Percentiles rank a stretch among this genome's conserved stretches.
Conservation (phyloP, 2,329 filamentous ascomycete species). For the Penicillium sp. region DNA sequence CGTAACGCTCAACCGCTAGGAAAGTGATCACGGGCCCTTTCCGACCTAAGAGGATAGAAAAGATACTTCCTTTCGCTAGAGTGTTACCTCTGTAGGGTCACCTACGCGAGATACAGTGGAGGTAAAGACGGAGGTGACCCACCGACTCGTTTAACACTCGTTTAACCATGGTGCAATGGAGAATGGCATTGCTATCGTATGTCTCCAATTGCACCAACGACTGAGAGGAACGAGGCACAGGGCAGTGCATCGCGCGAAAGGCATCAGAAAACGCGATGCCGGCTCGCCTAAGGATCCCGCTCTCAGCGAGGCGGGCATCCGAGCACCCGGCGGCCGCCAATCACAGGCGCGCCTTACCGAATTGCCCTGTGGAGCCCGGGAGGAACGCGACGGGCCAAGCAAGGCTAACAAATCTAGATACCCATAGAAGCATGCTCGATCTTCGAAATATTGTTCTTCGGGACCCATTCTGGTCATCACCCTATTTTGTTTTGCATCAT, state of each 20-base stretch:
- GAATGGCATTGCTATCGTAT: background rate
- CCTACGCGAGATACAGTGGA: slow-evolving; percentile 25
- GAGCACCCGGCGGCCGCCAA: slow-evolving; percentile 34
- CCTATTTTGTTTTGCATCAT: background rate
- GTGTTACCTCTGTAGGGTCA: slow-evolving; percentile 19
- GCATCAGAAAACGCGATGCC: slow-evolving; percentile 13
- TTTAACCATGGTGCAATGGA: background rate
- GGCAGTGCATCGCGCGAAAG: slow-evolving; percentile 1
- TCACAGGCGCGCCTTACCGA: slow-evolving; percentile 40
- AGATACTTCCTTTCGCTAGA: slow-evolving; percentile 11
- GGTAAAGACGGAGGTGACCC: background rate
- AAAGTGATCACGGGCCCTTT: slow-evolving; percentile 15
- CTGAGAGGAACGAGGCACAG: background rate
- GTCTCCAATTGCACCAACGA: background rate
- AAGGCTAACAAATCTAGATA: slow-evolving; percentile 1
- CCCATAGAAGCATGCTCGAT: background rate
- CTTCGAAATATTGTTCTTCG: slow-evolving; percentile 13
- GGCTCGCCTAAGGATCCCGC: slow-evolving; percentile 43
- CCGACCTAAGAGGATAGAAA: background rate
- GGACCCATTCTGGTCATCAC: slow-evolving; percentile 3
- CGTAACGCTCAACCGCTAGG: slow-evolving; percentile 6
- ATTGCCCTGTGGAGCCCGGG: slow-evolving; percentile 14
- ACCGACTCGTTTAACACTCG: background rate
- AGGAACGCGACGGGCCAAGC: background rate
- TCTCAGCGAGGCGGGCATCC: slow-evolving; percentile 39